phyloP scores from a whole-genome alignment of 768 basidiomycete genomes.

The Ramaria rubella region DNA sequence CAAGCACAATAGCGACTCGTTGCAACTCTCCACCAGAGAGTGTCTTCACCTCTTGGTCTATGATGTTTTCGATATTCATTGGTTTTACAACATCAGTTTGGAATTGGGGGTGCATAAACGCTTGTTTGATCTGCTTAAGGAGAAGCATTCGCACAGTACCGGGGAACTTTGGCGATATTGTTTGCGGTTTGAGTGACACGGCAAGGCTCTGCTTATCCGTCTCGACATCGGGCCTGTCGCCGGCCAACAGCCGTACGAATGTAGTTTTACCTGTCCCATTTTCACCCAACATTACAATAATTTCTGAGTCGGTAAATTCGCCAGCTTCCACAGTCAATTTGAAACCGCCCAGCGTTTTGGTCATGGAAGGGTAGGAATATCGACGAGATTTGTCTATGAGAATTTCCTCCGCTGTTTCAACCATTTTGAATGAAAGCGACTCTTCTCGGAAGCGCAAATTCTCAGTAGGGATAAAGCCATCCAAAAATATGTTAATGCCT shows the following conservation, averaged over 20 bases:
- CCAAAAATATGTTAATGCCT: slow-evolving; percentile 99
- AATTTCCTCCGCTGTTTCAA: slow-evolving; percentile 91
- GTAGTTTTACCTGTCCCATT: slow-evolving; percentile 99
- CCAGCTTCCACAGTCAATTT: slow-evolving; percentile 90
- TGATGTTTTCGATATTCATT: slow-evolving; percentile 88
- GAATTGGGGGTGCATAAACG: slow-evolving; percentile 99
- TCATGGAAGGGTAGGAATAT: slow-evolving; percentile 92
- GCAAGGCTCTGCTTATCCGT: slow-evolving; percentile 72
- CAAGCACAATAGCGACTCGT: slow-evolving; percentile 92
- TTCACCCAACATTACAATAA: slow-evolving; percentile 98
- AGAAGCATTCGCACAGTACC: slow-evolving; percentile 95
- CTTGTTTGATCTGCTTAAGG: slow-evolving; percentile 87
- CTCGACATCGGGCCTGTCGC: slow-evolving; percentile 83
- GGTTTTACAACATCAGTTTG: slow-evolving; percentile 97
- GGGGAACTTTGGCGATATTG: slow-evolving; percentile 95
- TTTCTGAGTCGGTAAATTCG: slow-evolving; percentile 97
- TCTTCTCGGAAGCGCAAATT: slow-evolving; percentile 98
- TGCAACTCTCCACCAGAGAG: slow-evolving; percentile 98
- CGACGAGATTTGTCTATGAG: slow-evolving; percentile 80
- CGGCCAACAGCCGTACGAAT: slow-evolving; percentile 90
- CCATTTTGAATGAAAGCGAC: slow-evolving; percentile 94
- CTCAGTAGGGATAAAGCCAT: slow-evolving; percentile 97
- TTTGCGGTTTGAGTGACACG: slow-evolving; percentile 98
- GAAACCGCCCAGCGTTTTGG: slow-evolving; percentile 92
- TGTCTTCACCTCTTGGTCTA: slow-evolving; percentile 98